Evolutionary conservation across 169 alveolate genomes (phyloP).

Genomic region (Plasmodium coatneyi): DNA sequence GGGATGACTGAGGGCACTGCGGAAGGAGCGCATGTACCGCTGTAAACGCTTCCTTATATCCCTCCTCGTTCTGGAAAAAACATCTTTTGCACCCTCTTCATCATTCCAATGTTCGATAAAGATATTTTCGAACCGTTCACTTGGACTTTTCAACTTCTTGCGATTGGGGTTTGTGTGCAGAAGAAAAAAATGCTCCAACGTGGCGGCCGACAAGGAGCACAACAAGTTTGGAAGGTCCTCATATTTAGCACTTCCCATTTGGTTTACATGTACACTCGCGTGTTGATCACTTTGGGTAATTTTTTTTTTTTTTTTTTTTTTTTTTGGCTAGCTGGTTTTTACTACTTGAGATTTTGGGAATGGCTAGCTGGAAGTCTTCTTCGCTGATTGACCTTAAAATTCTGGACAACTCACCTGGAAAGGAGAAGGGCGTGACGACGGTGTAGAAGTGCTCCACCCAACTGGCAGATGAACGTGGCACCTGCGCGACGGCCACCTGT

Average conservation of each 20-base stretch:
- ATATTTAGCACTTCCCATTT: neutral
- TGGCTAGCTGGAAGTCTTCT: conserved; percentile 34
- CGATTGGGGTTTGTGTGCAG: neutral
- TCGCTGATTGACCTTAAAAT: conserved; percentile 37
- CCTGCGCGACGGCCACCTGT: neutral
- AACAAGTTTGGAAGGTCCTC: conserved; percentile 1
- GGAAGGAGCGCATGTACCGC: neutral
- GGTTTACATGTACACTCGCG: neutral
- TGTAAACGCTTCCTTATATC: conserved; percentile 1
- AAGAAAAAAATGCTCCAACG: conserved; percentile 3
- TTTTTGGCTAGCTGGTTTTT: neutral
- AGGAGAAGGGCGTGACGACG: neutral
- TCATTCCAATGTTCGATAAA: conserved; percentile 53
- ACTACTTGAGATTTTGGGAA: neutral
- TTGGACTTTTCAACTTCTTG: neutral
- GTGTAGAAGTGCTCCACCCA: neutral
- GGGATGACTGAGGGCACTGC: neutral
- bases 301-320: neutral
- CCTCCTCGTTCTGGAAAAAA: conserved; percentile 12
- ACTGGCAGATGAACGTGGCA: neutral
- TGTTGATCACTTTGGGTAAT: neutral
- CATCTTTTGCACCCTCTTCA: neutral
- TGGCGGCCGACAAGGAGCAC: conserved; percentile 20
- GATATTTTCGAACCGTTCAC: conserved; percentile 5
- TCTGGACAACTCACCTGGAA: conserved; percentile 12